These are phyloP conservation scores for Adenanthera pavonina DNA, from an alignment of 306 rosid species.

Conservation along the genomic window DNA sequence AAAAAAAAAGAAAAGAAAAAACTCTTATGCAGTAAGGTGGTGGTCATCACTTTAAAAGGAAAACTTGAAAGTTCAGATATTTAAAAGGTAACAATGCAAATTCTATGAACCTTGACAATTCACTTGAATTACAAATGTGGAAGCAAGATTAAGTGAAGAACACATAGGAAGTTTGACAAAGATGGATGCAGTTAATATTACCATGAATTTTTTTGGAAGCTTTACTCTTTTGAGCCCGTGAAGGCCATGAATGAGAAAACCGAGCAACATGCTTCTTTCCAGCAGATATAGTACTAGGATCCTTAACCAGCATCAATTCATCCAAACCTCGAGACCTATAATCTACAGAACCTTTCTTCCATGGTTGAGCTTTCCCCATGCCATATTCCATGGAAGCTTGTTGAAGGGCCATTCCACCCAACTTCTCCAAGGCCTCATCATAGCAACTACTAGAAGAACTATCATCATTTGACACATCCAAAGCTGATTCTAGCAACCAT, in stretches of 20 bases:
- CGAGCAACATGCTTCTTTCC: conserved; percentile 66
- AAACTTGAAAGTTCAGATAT: conserved; percentile 21
- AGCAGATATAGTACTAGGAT: conserved; percentile 55
- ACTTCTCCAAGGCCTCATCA: conserved; percentile 70
- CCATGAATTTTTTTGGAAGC: conserved; percentile 70
- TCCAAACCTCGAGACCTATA: conserved; percentile 54
- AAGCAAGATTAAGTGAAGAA: conserved; percentile 28
- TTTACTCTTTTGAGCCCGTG: conserved; percentile 66
- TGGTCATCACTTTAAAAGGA: conserved; percentile 17
- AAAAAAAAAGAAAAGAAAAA: too few relatives aligned
- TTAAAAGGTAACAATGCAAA: conserved; percentile 32
- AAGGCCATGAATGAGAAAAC: conserved; percentile 83
- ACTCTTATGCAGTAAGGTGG: conserved; percentile 17
- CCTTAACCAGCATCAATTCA: conserved; percentile 64
- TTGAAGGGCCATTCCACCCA: conserved; percentile 80
- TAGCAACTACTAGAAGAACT: conserved; percentile 64
- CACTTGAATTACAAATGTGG: conserved; percentile 32
- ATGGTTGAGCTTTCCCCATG: conserved; percentile 54
- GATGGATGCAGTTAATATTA: conserved; percentile 39
- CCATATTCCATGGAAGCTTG: conserved; percentile 82
- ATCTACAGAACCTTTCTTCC: conserved; percentile 50
- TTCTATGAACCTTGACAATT: conserved; percentile 20
- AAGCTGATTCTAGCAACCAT: conserved; percentile 70
- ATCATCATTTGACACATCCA: conserved; percentile 57
- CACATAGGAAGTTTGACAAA: conserved; percentile 9